A percentile compares a stretch with the other conserved stretches of the same genome.
Evolutionary conservation across 345 rosid species (phyloP).

Genomic region (Citrus trifoliata): DNA sequence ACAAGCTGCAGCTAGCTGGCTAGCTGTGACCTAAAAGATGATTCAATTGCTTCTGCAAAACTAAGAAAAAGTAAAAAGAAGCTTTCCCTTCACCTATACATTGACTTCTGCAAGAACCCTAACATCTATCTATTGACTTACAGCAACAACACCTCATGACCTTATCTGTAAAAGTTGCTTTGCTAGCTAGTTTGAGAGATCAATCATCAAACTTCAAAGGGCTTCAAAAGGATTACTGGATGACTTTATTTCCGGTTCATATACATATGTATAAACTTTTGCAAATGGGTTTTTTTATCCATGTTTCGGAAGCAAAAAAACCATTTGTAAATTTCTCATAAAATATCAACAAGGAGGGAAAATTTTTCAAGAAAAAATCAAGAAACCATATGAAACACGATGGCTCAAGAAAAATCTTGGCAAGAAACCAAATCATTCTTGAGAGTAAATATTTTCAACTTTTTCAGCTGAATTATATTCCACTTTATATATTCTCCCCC

Average conservation of each 20-base stretch:
- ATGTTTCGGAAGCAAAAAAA: conserved; percentile 9
- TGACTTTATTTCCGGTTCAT: background rate
- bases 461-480: background rate
- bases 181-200: conserved; percentile 3
- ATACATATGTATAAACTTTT: background rate
- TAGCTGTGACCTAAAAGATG: background rate
- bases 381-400: conserved; percentile 16
- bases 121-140: background rate
- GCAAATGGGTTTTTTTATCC: background rate
- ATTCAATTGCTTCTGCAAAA: conserved; percentile 6
- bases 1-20: background rate
- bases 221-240: background rate
- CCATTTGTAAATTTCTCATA: conserved; percentile 20
- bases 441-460: background rate
- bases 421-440: background rate
- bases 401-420: background rate
- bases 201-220: background rate
- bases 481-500: conserved; percentile 1
- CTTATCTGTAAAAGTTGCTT: background rate
- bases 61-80: background rate
- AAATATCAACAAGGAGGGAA: conserved; percentile 19
- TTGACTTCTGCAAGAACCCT: background rate
- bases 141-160: conserved; percentile 29
- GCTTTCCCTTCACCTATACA: background rate
- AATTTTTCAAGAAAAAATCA: conserved; percentile 14